These are phyloP conservation scores for Austroboletus festivus DNA, from an alignment of 768 basidiomycete genomes.

Conservation along the genomic window DNA sequence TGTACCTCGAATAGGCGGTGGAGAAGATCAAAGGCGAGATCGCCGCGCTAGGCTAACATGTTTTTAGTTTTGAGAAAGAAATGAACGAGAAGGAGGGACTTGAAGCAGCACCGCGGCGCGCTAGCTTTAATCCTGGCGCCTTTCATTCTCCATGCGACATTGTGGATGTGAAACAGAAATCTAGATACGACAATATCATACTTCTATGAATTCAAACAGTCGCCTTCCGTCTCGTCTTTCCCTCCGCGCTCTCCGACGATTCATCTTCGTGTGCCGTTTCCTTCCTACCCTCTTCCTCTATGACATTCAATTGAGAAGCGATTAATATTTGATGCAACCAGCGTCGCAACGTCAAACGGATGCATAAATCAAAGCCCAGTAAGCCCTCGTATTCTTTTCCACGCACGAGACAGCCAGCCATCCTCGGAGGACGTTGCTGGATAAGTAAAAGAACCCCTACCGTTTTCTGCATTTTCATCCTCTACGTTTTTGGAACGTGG, in stretches of 20 bases:
- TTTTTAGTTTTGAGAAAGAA: conserved; percentile 17
- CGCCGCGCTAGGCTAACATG: conserved; percentile 22
- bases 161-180: conserved; percentile 13
- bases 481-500: conserved; percentile 21
- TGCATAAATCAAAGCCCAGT: conserved; percentile 65
- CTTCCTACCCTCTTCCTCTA: conserved; percentile 18
- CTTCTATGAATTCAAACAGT: conserved; percentile 41
- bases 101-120: conserved; percentile 18
- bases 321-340: conserved; percentile 19
- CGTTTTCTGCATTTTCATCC: conserved; percentile 43
- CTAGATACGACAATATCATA: conserved; percentile 22
- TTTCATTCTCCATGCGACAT: conserved; percentile 12
- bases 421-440: conserved; percentile 50
- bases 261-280: conserved; percentile 30
- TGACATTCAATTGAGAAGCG: conserved; percentile 32
- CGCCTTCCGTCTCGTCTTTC: conserved; percentile 48
- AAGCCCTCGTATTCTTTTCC: conserved; percentile 65
- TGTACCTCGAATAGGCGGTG: conserved; percentile 7
- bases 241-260: conserved; percentile 40
- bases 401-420: conserved; percentile 68
- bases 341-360: conserved; percentile 40
- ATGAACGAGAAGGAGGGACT: not conserved
- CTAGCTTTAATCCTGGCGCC: conserved; percentile 1
- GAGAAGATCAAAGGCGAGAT: conserved; percentile 30
- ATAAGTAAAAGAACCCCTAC: conserved; percentile 71